Evolutionary conservation across 345 rosid genomes (phyloP).

Genomic region (Ceriops decandra): DNA sequence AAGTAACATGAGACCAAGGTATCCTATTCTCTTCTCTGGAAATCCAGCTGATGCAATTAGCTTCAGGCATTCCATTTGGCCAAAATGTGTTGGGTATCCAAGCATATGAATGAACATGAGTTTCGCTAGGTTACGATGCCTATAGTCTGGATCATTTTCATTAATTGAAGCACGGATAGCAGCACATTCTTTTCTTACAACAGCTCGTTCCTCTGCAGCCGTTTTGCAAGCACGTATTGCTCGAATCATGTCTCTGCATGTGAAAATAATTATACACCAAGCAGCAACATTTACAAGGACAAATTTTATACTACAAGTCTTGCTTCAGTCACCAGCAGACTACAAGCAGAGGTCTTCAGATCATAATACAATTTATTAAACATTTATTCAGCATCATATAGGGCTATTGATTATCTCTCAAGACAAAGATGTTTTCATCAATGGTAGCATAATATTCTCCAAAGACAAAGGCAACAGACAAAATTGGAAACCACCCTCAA

Average conservation of each 20-base stretch:
- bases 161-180: slow-evolving; percentile 85
- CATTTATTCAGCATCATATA: too few relatives aligned
- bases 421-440: slow-evolving; percentile 1
- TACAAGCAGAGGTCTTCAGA: background rate
- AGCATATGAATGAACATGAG: slow-evolving; percentile 99
- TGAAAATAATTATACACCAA: background rate
- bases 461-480: background rate
- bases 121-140: slow-evolving; percentile 95
- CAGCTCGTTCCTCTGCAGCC: slow-evolving; percentile 98
- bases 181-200: slow-evolving; percentile 96
- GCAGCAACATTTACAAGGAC: background rate
- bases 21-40: slow-evolving; percentile 99
- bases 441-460: background rate
- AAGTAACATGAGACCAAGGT: slow-evolving; percentile 96
- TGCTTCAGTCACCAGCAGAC: background rate
- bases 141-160: slow-evolving; percentile 85
- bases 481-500: background rate
- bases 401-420: background rate
- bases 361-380: background rate
- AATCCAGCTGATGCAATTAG: slow-evolving; percentile 95
- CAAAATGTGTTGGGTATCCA: slow-evolving; percentile 99
- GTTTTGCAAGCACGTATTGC: slow-evolving; percentile 98
- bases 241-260: slow-evolving; percentile 95
- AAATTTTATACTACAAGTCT: background rate
- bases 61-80: slow-evolving; percentile 99